Evolutionary conservation across 208 protist genomes (phyloP).

Genomic region (Acanthamoeba sp.): DNA sequence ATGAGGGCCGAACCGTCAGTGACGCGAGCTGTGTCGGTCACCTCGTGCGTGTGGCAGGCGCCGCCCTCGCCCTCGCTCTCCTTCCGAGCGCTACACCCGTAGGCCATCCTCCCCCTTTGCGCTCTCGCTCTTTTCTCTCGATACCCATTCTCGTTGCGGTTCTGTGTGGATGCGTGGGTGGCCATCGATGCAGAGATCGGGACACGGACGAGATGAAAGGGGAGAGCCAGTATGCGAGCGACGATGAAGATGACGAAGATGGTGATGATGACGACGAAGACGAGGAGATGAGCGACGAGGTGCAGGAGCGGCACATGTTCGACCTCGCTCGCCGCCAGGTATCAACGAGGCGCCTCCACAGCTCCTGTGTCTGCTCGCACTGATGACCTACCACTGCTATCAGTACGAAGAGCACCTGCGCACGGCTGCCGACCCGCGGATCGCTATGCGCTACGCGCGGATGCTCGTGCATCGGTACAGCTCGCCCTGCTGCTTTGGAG

Average conservation of each 20-base stretch:
- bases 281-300: background rate
- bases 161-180: no score
- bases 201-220: background rate
- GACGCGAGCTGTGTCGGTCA: background rate
- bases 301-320: slow-evolving; percentile 55
- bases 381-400: background rate
- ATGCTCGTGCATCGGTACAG: slow-evolving; percentile 22
- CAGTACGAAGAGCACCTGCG: slow-evolving; percentile 12
- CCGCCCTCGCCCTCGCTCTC: slow-evolving; percentile 8
- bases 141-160: no score
- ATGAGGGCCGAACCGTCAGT: background rate
- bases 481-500: background rate
- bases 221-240: background rate
- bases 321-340: slow-evolving; percentile 31
- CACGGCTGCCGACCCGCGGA: background rate
- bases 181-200: background rate
- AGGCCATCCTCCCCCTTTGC: background rate
- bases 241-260: background rate
- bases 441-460: slow-evolving; percentile 13
- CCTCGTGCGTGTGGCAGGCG: slow-evolving; percentile 14
- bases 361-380: background rate
- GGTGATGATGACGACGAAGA: slow-evolving; percentile 13
- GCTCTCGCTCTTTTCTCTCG: no score
- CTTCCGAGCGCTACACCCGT: background rate
- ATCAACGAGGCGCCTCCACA: background rate